Evolutionary conservation across 1,284 basidiomycete species (phyloP), one percentile per base, ranked within the genome.

Genomic region (Caloboletus inedulis): DNA sequence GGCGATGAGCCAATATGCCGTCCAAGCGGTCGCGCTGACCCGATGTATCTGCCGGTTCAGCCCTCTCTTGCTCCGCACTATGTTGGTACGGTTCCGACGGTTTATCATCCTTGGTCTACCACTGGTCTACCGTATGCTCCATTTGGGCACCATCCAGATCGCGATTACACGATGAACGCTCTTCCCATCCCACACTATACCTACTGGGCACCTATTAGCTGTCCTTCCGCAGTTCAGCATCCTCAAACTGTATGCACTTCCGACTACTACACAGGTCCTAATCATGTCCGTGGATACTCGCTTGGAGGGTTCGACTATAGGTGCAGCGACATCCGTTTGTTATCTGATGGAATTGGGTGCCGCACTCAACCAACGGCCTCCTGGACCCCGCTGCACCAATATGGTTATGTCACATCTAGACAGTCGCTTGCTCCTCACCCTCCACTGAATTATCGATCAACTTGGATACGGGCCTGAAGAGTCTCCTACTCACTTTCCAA

Each of bases 1-100:
- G 85, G 77, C 14, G 87, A 89, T 61, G 86, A 88, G 58, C 87
- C 85, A 21, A 80, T 90, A 52, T 68, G 79, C 39, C 78, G 80
- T 37, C 74, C 78, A 50, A 70, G 72, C 46, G 77, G 74, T 59
- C 75, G 80, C 49, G 64, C 65, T 40, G 79, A 72, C 52, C 78
- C 77, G 3, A 77, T 82, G 41, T 88, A 88, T 54, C 72, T 85
- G 41, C 82, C 87, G 14, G 81, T 85, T 23, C 86, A 84, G 56
- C 77, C 87, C 31, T 59, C 77, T 9, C 63, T 74, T 37, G 66
- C 55, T 33, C 37, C 64, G 2, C 68, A 53, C 12, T 69, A 59
- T 43, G 42, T 56, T 43, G 57, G 68, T 16, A 44, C 66, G 35
- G 58, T 67, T 53, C 57, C 64, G 48, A 56, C 66, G 37, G 56